These are phyloP conservation scores for Phytophthora boehmeriae DNA, from an alignment of 352 stramenopile genomes.

Conservation along the genomic window DNA sequence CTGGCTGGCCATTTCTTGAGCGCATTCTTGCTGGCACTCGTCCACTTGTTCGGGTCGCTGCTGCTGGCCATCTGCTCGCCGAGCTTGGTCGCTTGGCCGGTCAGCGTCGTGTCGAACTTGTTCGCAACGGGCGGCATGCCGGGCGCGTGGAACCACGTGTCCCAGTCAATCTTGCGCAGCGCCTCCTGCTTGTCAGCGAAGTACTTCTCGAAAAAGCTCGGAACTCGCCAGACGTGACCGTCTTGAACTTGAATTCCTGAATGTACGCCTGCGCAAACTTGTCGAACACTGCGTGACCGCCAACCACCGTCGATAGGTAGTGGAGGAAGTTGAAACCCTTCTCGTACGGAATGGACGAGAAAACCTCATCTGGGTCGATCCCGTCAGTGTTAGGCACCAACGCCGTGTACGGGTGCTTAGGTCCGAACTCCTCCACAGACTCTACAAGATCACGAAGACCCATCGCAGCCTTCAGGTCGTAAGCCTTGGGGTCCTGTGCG, in stretches of 20 bases:
- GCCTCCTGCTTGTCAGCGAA: slow-evolving; percentile 62
- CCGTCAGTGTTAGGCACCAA: slow-evolving; percentile 87
- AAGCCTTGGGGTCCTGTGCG: slow-evolving; percentile 43
- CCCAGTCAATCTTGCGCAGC: slow-evolving; percentile 90
- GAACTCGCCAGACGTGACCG: slow-evolving; percentile 86
- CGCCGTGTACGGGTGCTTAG: slow-evolving; percentile 84
- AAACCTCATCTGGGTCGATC: slow-evolving; percentile 96
- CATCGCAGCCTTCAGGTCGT: slow-evolving; percentile 65
- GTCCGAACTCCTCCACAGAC: slow-evolving; percentile 55
- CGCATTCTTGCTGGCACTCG: slow-evolving; percentile 21
- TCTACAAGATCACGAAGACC: slow-evolving; percentile 49
- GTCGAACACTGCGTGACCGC: slow-evolving; percentile 59
- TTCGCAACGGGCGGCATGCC: slow-evolving; percentile 89
- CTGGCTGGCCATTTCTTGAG: slow-evolving; percentile 52
- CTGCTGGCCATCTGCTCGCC: slow-evolving; percentile 45
- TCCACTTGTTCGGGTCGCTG: slow-evolving; percentile 39
- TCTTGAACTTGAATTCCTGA: slow-evolving; percentile 87
- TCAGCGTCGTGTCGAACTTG: slow-evolving; percentile 89
- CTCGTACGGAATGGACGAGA: slow-evolving; percentile 96
- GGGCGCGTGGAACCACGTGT: slow-evolving; percentile 90
- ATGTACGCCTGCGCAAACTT: slow-evolving; percentile 94
- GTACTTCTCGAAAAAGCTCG: slow-evolving; percentile 71
- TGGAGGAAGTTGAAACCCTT: slow-evolving; percentile 90
- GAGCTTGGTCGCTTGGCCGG: slow-evolving; percentile 43
- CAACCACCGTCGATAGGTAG: slow-evolving; percentile 77